A percentile compares a stretch with the other conserved stretches of the same genome.
Conservation (phyloP, 1,284 basidiomycete genomes). For the Rhodotorula sp. region DNA sequence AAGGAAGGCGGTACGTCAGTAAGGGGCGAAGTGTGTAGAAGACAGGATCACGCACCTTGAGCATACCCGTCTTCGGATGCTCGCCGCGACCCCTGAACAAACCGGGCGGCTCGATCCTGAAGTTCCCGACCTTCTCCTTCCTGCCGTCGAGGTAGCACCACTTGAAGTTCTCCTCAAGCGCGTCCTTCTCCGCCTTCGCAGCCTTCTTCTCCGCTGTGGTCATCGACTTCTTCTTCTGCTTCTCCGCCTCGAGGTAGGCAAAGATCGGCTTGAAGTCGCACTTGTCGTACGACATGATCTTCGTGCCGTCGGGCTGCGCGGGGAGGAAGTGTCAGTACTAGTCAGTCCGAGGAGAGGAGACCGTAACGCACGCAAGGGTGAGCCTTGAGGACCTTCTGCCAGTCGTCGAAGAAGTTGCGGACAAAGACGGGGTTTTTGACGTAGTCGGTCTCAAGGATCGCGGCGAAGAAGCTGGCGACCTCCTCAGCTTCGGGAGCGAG, state of each 20-base stretch:
- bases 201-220: slow-evolving; percentile 84
- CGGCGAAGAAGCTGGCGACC: slow-evolving; percentile 94
- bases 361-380: slow-evolving; percentile 75
- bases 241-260: slow-evolving; percentile 87
- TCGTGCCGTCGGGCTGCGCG: slow-evolving; percentile 60
- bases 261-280: slow-evolving; percentile 97
- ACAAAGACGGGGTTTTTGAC: slow-evolving; percentile 85
- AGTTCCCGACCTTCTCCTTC: slow-evolving; percentile 97
- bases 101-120: slow-evolving; percentile 95
- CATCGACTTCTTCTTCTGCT: slow-evolving; percentile 87
- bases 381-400: slow-evolving; percentile 71
- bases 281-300: slow-evolving; percentile 72
- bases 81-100: slow-evolving; percentile 96
- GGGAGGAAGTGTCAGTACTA: background rate
- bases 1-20: background rate
- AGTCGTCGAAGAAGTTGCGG: slow-evolving; percentile 95
- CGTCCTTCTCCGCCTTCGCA: slow-evolving; percentile 78
- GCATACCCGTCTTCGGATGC: slow-evolving; percentile 93
- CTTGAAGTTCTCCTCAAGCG: slow-evolving; percentile 78
- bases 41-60: slow-evolving; percentile 67
- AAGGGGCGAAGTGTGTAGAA: background rate
- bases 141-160: slow-evolving; percentile 87
- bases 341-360: background rate
- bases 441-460: slow-evolving; percentile 90
- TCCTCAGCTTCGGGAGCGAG: slow-evolving; percentile 88